phyloP scores from a whole-genome alignment of 345 rosid species.

The Salix purpurea region DNA sequence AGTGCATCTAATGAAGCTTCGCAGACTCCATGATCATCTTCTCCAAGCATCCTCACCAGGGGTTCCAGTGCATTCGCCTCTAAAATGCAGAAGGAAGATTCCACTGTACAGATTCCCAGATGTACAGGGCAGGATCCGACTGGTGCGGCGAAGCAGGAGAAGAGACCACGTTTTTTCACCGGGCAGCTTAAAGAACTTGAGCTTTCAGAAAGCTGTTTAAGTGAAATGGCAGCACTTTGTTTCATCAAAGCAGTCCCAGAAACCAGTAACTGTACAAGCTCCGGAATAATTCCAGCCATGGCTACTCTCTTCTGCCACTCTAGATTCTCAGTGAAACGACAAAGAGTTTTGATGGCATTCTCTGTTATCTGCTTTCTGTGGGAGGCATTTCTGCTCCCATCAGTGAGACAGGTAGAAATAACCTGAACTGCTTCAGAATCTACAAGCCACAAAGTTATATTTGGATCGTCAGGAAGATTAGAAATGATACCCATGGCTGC shows the following conservation, averaged over 20 bases:
- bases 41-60: conserved; percentile 22
- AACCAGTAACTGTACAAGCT: conserved; percentile 14
- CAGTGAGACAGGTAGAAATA: conserved; percentile 10
- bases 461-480: conserved; percentile 19
- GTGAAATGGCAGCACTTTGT: conserved; percentile 27
- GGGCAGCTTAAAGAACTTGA: conserved; percentile 19
- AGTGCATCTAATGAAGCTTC: conserved; percentile 32
- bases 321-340: conserved; percentile 26
- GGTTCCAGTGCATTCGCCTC: conserved; percentile 23
- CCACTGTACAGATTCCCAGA: conserved; percentile 21
- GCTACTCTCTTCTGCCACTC: conserved; percentile 28
- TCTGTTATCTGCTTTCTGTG: conserved; percentile 14
- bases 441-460: conserved; percentile 25
- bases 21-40: conserved; percentile 13
- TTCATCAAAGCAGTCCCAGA: conserved; percentile 26
- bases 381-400: conserved; percentile 8
- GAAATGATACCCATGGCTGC: conserved; percentile 23
- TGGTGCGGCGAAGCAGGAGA: conserved; percentile 17
- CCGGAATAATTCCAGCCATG: conserved; percentile 12
- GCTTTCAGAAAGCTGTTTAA: conserved; percentile 31
- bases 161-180: conserved; percentile 5
- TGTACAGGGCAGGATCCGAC: conserved; percentile 24
- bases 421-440: conserved; percentile 23
- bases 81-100: conserved; percentile 30
- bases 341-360: conserved; percentile 21